Evolutionary conservation across 1,139 yeast genomes (phyloP), one percentile per base, ranked within the genome.

Genomic region (Yamadazyma atmosphaerica): DNA sequence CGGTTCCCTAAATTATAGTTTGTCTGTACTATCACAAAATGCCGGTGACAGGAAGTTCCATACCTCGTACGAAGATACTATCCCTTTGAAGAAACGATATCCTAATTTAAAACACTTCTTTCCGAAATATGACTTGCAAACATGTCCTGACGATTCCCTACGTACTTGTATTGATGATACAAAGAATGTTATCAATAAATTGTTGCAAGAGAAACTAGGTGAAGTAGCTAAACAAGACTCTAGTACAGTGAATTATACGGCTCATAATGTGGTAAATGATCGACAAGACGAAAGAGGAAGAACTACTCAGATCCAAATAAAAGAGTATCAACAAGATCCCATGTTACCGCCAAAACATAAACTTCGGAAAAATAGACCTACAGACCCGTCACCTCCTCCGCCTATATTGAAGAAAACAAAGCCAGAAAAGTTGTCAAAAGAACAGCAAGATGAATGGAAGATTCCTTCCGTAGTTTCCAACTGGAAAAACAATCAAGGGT

Each of bases 401-500:
- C 75, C 76, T 3, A 55, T 70, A 12, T 51, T 71, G 32, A 67
- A 67, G 41, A 48, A 51, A 27, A 45, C 54, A 11, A 51, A 49
- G 29, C 47, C 51, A 2, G 46, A 51, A 4, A 80, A 74, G 49
- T 58, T 85, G n/a, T 77, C 92, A 0, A 80, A 81, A 29, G 88
- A 84, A 50, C 96, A 89, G 42, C 83, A 82, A 43, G 81, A 77
- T 26, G 77, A 80, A 44, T 92, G 98, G 98, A 74, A 76, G 36
- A 88, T 92, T 21, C 98, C 98, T 0, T 83, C 96, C 0, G 89
- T 95, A 1, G 78, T 92, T 1, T 90, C 98, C 1, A 89, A 88
- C 58, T 92, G 98, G 98, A 90, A 90, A 60, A 92, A 92, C 58
- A 88, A 92, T 18, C 85, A 86, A 49, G 98, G 98, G 3, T 89